Conservation (phyloP, 2,329 filamentous ascomycete species). For the Cercospora sp. region DNA sequence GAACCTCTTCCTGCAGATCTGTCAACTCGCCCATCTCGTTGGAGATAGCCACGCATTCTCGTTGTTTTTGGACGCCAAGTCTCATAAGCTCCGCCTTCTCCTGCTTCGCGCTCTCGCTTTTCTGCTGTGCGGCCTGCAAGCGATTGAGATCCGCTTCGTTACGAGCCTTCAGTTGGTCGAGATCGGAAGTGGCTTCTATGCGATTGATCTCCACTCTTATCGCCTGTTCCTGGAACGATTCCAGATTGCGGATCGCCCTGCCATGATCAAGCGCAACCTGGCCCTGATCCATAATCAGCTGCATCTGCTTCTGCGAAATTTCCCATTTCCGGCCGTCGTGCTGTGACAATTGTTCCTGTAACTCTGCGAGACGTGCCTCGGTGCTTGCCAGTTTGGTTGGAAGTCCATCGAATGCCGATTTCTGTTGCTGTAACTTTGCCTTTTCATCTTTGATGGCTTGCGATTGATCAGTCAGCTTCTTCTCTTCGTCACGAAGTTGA, state of each 20-base stretch:
- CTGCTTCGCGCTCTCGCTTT: constrained; percentile 56
- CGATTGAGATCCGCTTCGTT: constrained; percentile 73
- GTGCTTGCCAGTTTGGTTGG: constrained; percentile 68
- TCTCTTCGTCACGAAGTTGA: constrained; percentile 26
- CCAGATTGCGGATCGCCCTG: constrained; percentile 63
- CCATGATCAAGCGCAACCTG: constrained; percentile 55
- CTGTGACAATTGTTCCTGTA: constrained; percentile 44
- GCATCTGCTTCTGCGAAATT: constrained; percentile 46
- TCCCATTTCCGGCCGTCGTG: constrained; percentile 51
- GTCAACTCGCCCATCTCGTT: constrained; percentile 13
- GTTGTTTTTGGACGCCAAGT: constrained; percentile 25
- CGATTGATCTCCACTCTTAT: constrained; percentile 69
- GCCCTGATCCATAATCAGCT: constrained; percentile 38
- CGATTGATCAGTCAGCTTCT: constrained; percentile 48
- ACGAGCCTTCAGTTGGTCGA: constrained; percentile 65
- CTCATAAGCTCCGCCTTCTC: constrained; percentile 45
- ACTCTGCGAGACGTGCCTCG: constrained; percentile 48
- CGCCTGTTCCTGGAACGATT: constrained; percentile 61
- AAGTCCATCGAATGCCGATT: constrained; percentile 65
- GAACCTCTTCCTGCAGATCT: constrained; percentile 31
- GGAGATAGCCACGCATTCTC: constrained; percentile 30
- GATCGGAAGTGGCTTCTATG: constrained; percentile 82
- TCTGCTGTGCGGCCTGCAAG: constrained; percentile 62
- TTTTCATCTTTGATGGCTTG: constrained; percentile 25
- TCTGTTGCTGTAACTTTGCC: constrained; percentile 58